These are phyloP conservation scores for Pichia cactophila DNA, from an alignment of 1,139 yeast genomes.

Conservation along the genomic window DNA sequence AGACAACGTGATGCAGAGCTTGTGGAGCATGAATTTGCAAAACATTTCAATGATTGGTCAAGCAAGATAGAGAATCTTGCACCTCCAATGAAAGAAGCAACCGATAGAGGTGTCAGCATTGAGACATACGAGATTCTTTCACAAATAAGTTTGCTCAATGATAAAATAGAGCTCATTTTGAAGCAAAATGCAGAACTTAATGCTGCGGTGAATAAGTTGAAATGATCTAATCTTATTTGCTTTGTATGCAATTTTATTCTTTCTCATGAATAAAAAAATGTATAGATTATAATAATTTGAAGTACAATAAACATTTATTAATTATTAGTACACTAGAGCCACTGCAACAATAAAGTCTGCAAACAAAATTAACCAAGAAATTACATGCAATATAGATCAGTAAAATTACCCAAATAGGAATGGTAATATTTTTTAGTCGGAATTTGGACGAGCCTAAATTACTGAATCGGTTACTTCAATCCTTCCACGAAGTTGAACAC, in stretches of 20 bases:
- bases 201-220: conserved; percentile 9
- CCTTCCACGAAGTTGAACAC: not conserved
- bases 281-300: too few species aligned
- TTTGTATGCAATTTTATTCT: not conserved
- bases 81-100: conserved; percentile 54
- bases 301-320: too few species aligned
- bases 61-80: conserved; percentile 38
- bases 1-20: conserved; percentile 55
- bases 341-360: too few species aligned
- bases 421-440: not conserved
- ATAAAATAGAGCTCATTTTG: conserved; percentile 36
- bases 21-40: conserved; percentile 64
- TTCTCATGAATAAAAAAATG: not conserved
- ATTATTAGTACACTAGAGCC: too few species aligned
- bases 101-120: conserved; percentile 55
- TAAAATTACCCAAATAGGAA: not conserved
- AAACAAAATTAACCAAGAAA: too few species aligned
- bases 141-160: conserved; percentile 40
- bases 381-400: not conserved
- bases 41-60: conserved; percentile 43
- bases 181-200: conserved; percentile 37
- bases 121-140: conserved; percentile 50
- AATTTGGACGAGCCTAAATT: not conserved
- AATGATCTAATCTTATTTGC: not conserved
- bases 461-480: too few species aligned